Evolutionary conservation across 1,284 basidiomycete species (phyloP), one percentile per base, ranked within the genome.

Genomic region (Inonotus hispidus): DNA sequence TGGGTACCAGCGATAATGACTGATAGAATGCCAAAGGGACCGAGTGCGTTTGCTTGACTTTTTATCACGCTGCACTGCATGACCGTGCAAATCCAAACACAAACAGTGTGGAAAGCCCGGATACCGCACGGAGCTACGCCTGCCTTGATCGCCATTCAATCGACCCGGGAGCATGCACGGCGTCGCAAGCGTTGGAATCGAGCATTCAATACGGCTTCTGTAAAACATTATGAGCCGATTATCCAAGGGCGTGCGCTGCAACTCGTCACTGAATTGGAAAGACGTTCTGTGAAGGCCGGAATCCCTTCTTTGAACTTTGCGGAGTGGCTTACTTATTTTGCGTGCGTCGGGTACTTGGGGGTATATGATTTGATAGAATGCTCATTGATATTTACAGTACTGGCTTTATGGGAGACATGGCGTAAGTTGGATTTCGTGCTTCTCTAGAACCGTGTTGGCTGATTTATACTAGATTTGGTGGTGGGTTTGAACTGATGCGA

Each of bases 111-210:
- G 56, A 14, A n/a, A 25, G 43, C 23, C 4, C 56, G 56, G 2
- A 32, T 21, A 1, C 2, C 11, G 1, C 2, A 41, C 2, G 58
- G 49, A n/a, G 38, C 3, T 6, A 29, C 35, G 3, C 49, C 58
- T 21, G n/a, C 58, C 13, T 21, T 60, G 10, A 60, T 62, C 32
- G 21, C 39, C 14, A 67, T 71, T 7, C 71, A 71, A 10, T 69
- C 77, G 64, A 63, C 70, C 21, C 68, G 69, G 21, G 71, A 73
- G 38, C 79, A 80, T 63, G 70, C 72, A 3, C 68, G 70, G 10
- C 68, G 74, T 37, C 74, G 79, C 32, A 71, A 71, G 56, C 71
- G 71, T 7, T 80, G 79, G 79, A 75, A 72, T 61, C 71, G 72
- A 41, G 79, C 73, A 5, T 78, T 79, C 64, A 73, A 68, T 53